Evolutionary conservation across 2,329 filamentous ascomycete genomes (phyloP).

Genomic region (Penicillium capsulatum): DNA sequence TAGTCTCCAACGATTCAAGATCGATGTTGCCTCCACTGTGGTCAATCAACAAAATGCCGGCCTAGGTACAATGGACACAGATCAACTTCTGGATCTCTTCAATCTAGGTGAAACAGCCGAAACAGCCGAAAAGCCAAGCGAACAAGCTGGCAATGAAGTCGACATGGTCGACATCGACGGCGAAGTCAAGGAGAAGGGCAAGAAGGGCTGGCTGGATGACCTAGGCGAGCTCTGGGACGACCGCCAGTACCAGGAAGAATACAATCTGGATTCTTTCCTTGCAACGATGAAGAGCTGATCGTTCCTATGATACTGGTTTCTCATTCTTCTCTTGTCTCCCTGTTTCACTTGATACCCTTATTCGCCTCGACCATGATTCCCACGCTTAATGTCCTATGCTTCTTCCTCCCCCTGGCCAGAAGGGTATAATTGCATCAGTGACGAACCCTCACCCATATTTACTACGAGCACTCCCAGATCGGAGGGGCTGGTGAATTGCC

Average conservation of each 20-base stretch:
- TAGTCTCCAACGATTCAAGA: conserved; percentile 98
- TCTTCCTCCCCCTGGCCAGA: neutral
- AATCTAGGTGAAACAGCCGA: conserved; percentile 70
- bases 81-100: conserved; percentile 95
- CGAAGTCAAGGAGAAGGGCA: conserved; percentile 87
- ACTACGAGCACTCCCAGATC: conserved; percentile 1
- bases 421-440: conserved; percentile 6
- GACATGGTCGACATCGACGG: conserved; percentile 94
- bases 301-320: neutral
- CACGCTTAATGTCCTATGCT: conserved; percentile 6
- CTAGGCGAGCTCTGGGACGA: conserved; percentile 96
- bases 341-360: neutral
- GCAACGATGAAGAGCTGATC: conserved; percentile 72
- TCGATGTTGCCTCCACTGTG: conserved; percentile 94
- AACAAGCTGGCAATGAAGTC: conserved; percentile 51
- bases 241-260: conserved; percentile 95
- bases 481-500: conserved; percentile 5
- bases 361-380: conserved; percentile 5
- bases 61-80: conserved; percentile 92
- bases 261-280: conserved; percentile 91
- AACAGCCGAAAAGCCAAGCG: conserved; percentile 56
- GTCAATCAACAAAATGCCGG: conserved; percentile 99
- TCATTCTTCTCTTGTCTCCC: neutral
- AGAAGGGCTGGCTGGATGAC: conserved; percentile 95
- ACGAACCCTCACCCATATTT: conserved; percentile 1